Base-by-base conservation (phyloP, 306 rosid species). In the Abrus precatorius region DNA sequence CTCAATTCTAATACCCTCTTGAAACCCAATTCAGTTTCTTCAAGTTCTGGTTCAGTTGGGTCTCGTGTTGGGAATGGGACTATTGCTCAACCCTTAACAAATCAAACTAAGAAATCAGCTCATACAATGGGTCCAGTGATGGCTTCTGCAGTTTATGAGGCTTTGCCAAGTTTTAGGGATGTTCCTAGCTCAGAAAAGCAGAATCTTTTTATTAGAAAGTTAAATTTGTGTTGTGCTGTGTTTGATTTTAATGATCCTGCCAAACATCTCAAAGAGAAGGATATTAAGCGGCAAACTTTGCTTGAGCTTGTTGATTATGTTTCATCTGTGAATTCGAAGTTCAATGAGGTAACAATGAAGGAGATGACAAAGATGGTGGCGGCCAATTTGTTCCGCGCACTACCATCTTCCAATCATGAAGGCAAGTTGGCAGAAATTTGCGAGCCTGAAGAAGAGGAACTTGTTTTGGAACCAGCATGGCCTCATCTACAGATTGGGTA, bases 381-480 rank as follows among this genome's bases (percentile, higher is more conserved):
- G 0, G 29, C 66, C 63, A 90, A 90, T 84, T 68, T 90, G 76
- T 90, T 90, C 68, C 87, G 93, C 2, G 69, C 91, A 2, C 72
- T 90, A 12, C 81, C 91, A 6, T 82, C 86, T 56, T 28, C 86
- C 28, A 79, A 73, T 83, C 89, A 36, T 50, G 91, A 90, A 55
- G 72, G 78, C 44, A 86, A 74, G 82, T 72, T 75, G 40, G 73
- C 73, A 2, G 93, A 90, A 49, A 62, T 53, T 30, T 74, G 79
- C 67, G 93, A 90, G 54, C 84, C 78, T 28, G 93, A 90, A 1
- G 93, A 90, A 57, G 91, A 90, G 77, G 93, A 90, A 56, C 89
- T 75, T 40, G 75, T 78, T 73, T 9, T 87, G 93, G 93, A 90
- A 55, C 91, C 90, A 0, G 90, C 91, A 0, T 90, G 94, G 94